Evolutionary conservation across 768 basidiomycete species (phyloP).

Genomic region (Termitomyces sp.): DNA sequence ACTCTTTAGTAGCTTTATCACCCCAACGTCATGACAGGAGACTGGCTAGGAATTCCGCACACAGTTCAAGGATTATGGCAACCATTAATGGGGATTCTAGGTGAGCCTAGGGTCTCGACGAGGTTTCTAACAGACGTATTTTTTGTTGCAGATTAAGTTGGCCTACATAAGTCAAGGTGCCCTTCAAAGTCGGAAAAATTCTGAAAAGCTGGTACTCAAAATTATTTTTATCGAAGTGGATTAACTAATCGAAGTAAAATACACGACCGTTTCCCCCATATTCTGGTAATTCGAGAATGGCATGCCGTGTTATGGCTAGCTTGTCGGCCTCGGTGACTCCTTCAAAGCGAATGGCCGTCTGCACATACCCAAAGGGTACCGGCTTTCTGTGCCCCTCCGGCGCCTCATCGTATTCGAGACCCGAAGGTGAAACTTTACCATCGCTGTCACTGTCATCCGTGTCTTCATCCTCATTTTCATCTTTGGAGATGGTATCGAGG

Average conservation of each 20-base stretch:
- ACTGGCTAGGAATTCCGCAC: no score
- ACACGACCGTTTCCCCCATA: background rate
- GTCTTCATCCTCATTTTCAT: background rate
- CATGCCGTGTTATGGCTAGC: constrained; percentile 1
- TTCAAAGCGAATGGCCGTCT: background rate
- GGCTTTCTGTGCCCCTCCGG: background rate
- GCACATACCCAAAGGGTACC: background rate
- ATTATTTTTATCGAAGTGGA: no score
- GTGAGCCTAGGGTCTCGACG: no score
- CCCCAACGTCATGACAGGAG: no score
- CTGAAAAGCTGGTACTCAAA: no score
- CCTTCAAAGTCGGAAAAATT: no score
- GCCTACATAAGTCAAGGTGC: no score
- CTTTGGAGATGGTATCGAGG: background rate
- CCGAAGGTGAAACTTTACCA: background rate
- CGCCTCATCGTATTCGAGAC: constrained; percentile 3
- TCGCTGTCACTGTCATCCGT: background rate
- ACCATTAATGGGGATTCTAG: no score
- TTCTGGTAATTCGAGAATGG: constrained; percentile 2
- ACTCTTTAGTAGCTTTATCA: no score
- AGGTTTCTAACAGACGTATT: no score
- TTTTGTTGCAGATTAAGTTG: no score
- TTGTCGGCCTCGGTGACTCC: background rate
- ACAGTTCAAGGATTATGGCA: no score
- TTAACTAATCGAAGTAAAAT: constrained; percentile 5